Percentiles rank a stretch among this genome's conserved stretches.
These are phyloP conservation scores for Bathelium albidoporum DNA, from an alignment of 495 filamentous ascomycete genomes.

Conservation along the genomic window DNA sequence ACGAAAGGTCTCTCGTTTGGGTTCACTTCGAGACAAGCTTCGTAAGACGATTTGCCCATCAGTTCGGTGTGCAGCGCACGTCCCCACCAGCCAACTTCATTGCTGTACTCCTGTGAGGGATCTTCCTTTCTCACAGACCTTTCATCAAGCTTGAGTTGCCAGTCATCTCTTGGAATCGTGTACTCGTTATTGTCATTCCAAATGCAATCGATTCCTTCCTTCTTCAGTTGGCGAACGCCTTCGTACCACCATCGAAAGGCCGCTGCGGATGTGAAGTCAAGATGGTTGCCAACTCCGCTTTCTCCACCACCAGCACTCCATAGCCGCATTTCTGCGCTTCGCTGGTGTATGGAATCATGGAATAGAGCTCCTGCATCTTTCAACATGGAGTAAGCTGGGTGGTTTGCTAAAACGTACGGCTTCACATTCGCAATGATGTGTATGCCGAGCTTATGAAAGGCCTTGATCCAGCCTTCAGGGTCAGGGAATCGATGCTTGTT, in stretches of 20 bases:
- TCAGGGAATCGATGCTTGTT: slow-evolving; percentile 56
- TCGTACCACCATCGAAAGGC: slow-evolving; percentile 63
- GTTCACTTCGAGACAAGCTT: slow-evolving; percentile 45
- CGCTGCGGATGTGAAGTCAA: slow-evolving; percentile 55
- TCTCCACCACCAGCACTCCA: slow-evolving; percentile 61
- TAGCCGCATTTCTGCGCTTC: slow-evolving; percentile 47
- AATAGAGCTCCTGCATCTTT: slow-evolving; percentile 47
- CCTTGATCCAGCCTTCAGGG: slow-evolving; percentile 48
- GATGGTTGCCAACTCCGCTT: slow-evolving; percentile 56
- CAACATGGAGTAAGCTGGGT: slow-evolving; percentile 52
- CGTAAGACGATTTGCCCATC: slow-evolving; percentile 55
- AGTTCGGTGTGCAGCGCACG: slow-evolving; percentile 55
- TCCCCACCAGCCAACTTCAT: slow-evolving; percentile 52
- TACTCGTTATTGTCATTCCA: slow-evolving; percentile 76
- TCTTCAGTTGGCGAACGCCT: slow-evolving; percentile 48
- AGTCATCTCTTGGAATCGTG: slow-evolving; percentile 53
- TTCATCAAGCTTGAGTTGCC: slow-evolving; percentile 45
- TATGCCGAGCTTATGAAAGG: slow-evolving; percentile 52
- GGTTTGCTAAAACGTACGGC: slow-evolving; percentile 54
- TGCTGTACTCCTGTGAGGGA: slow-evolving; percentile 4
- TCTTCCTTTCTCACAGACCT: slow-evolving; percentile 7
- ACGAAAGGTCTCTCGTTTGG: slow-evolving; percentile 52
- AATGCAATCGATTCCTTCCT: slow-evolving; percentile 55
- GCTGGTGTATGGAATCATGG: slow-evolving; percentile 42
- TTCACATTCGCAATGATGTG: slow-evolving; percentile 61